Conservation (phyloP, 805 yeast genomes). For the Suhomyces sp. region DNA sequence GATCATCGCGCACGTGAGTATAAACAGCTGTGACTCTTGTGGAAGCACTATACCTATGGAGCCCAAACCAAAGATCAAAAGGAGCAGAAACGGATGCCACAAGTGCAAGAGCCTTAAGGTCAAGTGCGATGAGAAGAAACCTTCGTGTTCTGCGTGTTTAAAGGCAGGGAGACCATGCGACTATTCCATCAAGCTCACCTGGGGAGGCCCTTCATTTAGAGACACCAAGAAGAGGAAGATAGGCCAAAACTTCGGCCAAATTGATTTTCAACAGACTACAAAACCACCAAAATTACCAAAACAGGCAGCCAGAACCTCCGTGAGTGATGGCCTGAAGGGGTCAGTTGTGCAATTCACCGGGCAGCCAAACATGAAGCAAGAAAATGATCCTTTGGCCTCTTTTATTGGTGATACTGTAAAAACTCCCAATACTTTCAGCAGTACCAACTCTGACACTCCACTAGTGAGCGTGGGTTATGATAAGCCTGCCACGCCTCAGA, state of each 20-base stretch:
- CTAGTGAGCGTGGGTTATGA: not conserved
- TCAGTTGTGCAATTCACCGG: not conserved
- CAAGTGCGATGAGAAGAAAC: conserved; percentile 70
- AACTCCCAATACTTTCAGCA: not conserved
- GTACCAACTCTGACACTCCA: not conserved
- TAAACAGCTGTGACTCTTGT: not conserved
- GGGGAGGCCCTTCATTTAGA: conserved; percentile 75
- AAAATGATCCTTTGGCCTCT: not conserved
- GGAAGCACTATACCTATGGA: conserved; percentile 2
- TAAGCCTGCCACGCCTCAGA: not conserved
- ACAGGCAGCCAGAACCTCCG: not conserved
- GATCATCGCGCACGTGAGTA: not conserved
- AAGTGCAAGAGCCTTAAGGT: conserved; percentile 59
- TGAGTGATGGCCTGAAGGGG: not conserved
- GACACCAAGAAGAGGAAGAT: conserved; percentile 33
- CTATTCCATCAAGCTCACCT: conserved; percentile 57
- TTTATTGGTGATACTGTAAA: not conserved
- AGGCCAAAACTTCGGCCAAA: not conserved
- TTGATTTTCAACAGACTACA: not conserved
- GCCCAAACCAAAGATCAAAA: conserved; percentile 22
- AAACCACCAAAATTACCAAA: not conserved
- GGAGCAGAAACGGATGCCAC: conserved; percentile 60
- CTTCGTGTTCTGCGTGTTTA: conserved; percentile 55
- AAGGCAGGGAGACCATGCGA: conserved; percentile 52
- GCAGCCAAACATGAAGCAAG: not conserved